Evolutionary conservation across 129 eudicot species (phyloP), one percentile per base, ranked within the genome.

Genomic region (Flaveria sonorensis): DNA sequence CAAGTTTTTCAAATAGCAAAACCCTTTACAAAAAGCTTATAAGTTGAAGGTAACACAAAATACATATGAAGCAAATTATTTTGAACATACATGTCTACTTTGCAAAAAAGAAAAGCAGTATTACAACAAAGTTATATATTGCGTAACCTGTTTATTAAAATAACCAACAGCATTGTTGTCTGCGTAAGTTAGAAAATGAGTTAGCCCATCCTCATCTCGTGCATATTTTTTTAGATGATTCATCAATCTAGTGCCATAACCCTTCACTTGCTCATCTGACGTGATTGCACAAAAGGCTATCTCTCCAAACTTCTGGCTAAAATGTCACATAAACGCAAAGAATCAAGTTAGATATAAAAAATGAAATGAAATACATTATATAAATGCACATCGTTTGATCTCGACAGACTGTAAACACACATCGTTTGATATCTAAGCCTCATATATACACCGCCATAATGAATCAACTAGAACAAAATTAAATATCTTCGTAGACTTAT

Each of bases 111-210:
- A 75, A 23, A 23, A 68, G 9, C 16, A 0, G 32, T 56, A 14
- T 52, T 60, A 56, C 53, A 81, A 47, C 40, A 68, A 24, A 46
- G 39, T 40, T 65, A 19, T 50, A 68, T 72, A 77, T 23, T 76
- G 74, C 57, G 53, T 76, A 39, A 91, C 98, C 98, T 94, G 98
- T 78, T 94, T 94, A 83, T 85, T 91, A 82, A 94, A 94, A 85
- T 94, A 94, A 76, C 98, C 98, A 83, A 94, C 98, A 81, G 97
- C 97, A 65, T 94, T 94, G 62, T 94, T 91, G 86, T 94, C 98
- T 20, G 97, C 98, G 85, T 94, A 94, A 48, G 98, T 94, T 51
- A 94, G 85, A 87, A 94, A 94, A 87, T 94, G 98, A 43, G 98
- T 94, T 61, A 94, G 86, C 76, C 98, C 97, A 63, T 94, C 98